phyloP scores from a whole-genome alignment of 768 basidiomycete genomes.

The Galerina marginata region DNA sequence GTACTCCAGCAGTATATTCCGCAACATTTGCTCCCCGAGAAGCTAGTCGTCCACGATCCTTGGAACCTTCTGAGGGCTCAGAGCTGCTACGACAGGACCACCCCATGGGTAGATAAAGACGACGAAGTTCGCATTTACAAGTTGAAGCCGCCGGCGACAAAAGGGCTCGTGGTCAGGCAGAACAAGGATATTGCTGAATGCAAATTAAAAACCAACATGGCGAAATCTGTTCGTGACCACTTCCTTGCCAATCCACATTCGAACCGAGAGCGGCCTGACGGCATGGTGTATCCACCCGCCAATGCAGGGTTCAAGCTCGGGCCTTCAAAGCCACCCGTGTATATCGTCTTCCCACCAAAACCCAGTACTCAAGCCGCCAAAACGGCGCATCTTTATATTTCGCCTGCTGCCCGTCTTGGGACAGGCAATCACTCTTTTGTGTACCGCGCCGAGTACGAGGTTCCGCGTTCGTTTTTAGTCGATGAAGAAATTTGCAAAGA shows the following conservation, averaged over 20 bases:
- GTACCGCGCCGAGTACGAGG: constrained; percentile 54
- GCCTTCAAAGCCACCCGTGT: constrained; percentile 31
- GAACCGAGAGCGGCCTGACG: constrained; percentile 4
- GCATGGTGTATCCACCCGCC: constrained; percentile 7
- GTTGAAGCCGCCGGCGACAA: not conserved
- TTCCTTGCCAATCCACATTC: constrained; percentile 20
- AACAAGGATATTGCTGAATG: constrained; percentile 5
- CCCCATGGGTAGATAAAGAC: constrained; percentile 8
- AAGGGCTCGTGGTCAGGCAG: not conserved
- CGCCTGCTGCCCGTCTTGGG: constrained; percentile 40
- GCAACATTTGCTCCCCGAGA: constrained; percentile 29
- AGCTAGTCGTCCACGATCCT: constrained; percentile 32
- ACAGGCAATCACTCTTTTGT: constrained; percentile 58
- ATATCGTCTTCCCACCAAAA: constrained; percentile 32
- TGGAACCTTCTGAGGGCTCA: constrained; percentile 11
- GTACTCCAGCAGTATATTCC: constrained; percentile 26
- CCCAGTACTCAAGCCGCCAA: constrained; percentile 27
- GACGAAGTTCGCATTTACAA: constrained; percentile 11
- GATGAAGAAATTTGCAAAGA: constrained; percentile 39
- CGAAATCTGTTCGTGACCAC: not conserved
- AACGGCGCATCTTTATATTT: constrained; percentile 56
- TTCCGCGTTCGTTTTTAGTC: constrained; percentile 48
- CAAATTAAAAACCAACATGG: not conserved
- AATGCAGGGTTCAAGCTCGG: constrained; percentile 2
- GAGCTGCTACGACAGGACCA: not conserved